phyloP scores from a whole-genome alignment of 2,329 filamentous ascomycete species.

The Colletotrichum salicis region DNA sequence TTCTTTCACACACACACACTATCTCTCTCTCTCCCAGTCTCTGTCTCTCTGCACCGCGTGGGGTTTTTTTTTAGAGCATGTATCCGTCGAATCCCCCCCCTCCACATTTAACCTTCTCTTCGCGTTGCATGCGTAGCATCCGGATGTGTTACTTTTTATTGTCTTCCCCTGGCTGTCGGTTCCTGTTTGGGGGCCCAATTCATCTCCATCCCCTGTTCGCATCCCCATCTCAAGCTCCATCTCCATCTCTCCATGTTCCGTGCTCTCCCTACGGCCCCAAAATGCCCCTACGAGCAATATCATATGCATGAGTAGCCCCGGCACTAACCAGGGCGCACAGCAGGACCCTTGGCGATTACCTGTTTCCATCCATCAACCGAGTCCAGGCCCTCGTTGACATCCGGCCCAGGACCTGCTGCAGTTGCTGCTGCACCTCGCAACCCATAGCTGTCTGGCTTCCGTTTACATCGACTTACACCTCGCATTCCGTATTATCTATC shows the following conservation, averaged over 20 bases:
- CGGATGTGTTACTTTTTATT: conserved; percentile 5
- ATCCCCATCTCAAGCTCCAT: conserved; percentile 23
- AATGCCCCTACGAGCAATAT: conserved; percentile 14
- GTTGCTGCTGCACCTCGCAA: background rate
- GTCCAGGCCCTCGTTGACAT: conserved; percentile 25
- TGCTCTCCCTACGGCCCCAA: conserved; percentile 18
- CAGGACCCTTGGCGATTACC: conserved; percentile 27
- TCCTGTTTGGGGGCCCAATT: conserved; percentile 29
- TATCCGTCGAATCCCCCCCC: background rate
- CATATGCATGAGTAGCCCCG: conserved; percentile 30
- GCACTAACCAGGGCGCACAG: conserved; percentile 31
- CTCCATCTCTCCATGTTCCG: conserved; percentile 22
- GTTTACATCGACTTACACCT: conserved; percentile 17
- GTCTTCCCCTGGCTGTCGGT: conserved; percentile 1
- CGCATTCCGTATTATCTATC: background rate
- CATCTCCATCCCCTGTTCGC: conserved; percentile 21
- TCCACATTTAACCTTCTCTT: conserved; percentile 21
- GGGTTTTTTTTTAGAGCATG: conserved; percentile 1
- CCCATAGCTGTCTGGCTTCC: background rate
- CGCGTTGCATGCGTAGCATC: background rate
- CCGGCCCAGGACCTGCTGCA: conserved; percentile 18
- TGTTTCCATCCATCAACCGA: conserved; percentile 24
- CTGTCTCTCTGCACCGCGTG: background rate
- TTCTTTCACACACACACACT: too few species aligned
- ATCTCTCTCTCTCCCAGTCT: background rate